A percentile compares a stretch with the other conserved stretches of the same genome.
Evolutionary conservation across 192 early-diverging fungal species (phyloP).

Genomic region (Entomortierella parvispora): DNA sequence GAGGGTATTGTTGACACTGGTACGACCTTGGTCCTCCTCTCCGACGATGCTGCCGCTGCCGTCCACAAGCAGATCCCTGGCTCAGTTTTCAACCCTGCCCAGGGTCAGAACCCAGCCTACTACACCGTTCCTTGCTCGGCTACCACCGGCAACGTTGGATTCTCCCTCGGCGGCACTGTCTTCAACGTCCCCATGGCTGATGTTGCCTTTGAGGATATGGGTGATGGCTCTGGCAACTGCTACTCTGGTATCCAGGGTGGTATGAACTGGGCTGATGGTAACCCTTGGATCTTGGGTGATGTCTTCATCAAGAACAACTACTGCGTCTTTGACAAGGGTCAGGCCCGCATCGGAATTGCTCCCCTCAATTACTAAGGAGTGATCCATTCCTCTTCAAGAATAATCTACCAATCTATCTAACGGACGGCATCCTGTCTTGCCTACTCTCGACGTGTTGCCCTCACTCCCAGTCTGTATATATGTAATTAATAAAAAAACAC

Average conservation of each 20-base stretch:
- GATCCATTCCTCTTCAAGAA: neutral
- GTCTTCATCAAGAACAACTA: conserved; percentile 60
- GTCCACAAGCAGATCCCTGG: conserved; percentile 50
- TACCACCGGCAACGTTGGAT: conserved; percentile 31
- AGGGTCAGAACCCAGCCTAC: neutral
- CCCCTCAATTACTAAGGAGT: conserved; percentile 16
- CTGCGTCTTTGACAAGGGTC: conserved; percentile 43
- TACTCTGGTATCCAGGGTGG: conserved; percentile 38
- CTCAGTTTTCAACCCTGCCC: conserved; percentile 3
- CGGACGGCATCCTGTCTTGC: too few relatives aligned
- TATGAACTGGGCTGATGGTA: conserved; percentile 2
- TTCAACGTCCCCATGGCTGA: conserved; percentile 49
- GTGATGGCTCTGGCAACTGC: conserved; percentile 18
- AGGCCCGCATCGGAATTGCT: conserved; percentile 46
- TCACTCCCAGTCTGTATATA: too few relatives aligned
- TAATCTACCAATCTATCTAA: neutral
- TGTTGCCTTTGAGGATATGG: conserved; percentile 44
- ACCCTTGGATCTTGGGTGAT: conserved; percentile 52
- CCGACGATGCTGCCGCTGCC: conserved; percentile 56
- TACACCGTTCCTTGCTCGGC: conserved; percentile 28
- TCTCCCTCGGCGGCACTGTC: conserved; percentile 47
- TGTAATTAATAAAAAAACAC: neutral
- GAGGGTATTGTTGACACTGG: conserved; percentile 71
- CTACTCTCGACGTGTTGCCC: too few relatives aligned
- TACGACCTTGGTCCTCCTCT: conserved; percentile 69